Evolutionary conservation across 2,329 filamentous ascomycete genomes (phyloP).

Genomic region (Xylariaceae sp.): DNA sequence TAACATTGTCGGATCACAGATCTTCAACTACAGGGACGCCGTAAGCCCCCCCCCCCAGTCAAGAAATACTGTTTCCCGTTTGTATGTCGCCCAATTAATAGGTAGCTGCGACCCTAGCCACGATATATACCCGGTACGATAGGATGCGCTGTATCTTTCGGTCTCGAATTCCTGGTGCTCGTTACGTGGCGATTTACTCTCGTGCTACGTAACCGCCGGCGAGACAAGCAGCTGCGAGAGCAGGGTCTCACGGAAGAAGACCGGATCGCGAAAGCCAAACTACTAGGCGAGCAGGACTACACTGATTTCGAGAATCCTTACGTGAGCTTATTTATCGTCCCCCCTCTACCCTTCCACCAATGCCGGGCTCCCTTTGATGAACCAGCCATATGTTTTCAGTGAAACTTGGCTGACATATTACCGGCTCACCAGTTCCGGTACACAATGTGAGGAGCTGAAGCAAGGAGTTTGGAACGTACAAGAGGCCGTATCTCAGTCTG

Average conservation of each 20-base stretch:
- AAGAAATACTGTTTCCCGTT: too few relatives aligned
- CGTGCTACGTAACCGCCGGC: constrained; percentile 48
- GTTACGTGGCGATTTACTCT: constrained; percentile 49
- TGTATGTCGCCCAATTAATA: neutral
- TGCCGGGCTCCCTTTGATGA: neutral
- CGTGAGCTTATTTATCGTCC: constrained; percentile 34
- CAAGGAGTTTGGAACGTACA: too few relatives aligned
- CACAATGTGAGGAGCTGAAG: constrained; percentile 30
- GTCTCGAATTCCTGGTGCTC: constrained; percentile 47
- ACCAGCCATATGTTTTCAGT: neutral
- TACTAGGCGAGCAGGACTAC: constrained; percentile 46
- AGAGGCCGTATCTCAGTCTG: neutral
- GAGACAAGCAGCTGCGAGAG: constrained; percentile 39
- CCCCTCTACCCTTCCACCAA: neutral
- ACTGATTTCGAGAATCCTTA: constrained; percentile 49
- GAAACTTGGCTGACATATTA: neutral
- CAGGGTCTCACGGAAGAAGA: constrained; percentile 46
- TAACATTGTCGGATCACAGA: constrained; percentile 55
- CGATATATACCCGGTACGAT: constrained; percentile 52
- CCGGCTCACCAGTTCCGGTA: constrained; percentile 42
- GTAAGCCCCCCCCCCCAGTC: constrained; percentile 31
- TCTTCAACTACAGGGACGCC: constrained; percentile 52
- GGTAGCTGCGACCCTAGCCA: constrained; percentile 38
- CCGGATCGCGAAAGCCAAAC: constrained; percentile 40
- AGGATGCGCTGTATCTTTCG: constrained; percentile 49